Conservation (phyloP, 768 basidiomycete species). For the Leccinellum luteum region DNA sequence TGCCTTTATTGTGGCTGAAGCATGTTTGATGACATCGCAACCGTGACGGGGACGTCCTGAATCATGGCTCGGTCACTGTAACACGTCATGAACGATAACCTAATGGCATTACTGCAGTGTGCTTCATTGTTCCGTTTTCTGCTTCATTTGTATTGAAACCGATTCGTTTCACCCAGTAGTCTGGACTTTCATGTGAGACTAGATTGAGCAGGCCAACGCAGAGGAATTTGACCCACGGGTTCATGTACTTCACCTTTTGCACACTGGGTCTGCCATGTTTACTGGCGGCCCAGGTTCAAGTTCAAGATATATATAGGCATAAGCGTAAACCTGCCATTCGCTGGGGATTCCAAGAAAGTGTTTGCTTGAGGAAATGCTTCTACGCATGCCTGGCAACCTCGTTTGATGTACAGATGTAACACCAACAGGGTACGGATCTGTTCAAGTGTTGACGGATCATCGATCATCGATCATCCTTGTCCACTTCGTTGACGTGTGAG, state of each 20-base stretch:
- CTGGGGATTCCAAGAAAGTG: neutral
- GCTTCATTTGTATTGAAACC: neutral
- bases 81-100: neutral
- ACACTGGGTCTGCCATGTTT: neutral
- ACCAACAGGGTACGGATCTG: neutral
- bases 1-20: neutral
- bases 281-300: neutral
- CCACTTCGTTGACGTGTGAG: too few species aligned
- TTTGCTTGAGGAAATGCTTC: neutral
- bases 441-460: neutral
- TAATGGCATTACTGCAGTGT: neutral
- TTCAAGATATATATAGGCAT: neutral
- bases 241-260: neutral
- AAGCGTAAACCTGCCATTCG: neutral
- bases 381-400: too few species aligned
- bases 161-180: neutral
- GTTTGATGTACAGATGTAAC: too few species aligned
- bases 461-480: neutral
- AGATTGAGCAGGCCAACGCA: neutral
- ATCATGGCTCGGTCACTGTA: neutral
- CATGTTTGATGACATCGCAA: neutral
- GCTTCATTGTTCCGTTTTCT: neutral
- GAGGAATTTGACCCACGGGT: neutral
- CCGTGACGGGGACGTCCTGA: neutral
- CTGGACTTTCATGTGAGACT: neutral